These are phyloP conservation scores for Plasmodium adleri DNA, from an alignment of 169 alveolate species.

Conservation along the genomic window DNA sequence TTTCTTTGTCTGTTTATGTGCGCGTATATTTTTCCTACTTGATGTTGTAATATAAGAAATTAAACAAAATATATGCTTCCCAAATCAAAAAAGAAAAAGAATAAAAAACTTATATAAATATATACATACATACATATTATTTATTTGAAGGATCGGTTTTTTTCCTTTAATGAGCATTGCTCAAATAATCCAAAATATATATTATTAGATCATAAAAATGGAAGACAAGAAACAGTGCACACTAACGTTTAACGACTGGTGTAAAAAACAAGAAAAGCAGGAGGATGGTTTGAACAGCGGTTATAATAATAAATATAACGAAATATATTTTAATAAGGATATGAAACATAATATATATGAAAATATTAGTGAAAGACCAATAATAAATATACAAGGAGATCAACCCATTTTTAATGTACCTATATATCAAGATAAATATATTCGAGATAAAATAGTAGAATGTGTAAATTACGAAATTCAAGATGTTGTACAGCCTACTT, in stretches of 20 bases:
- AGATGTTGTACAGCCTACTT: constrained; percentile 87
- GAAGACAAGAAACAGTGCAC: constrained; percentile 38
- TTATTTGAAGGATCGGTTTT: too few relatives aligned
- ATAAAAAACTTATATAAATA: too few relatives aligned
- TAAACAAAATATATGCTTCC: too few relatives aligned
- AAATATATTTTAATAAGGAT: constrained; percentile 11
- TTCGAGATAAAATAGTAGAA: constrained; percentile 88
- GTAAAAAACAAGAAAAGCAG: constrained; percentile 6
- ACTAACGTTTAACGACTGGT: constrained; percentile 45
- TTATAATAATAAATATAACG: not conserved
- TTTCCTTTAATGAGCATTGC: too few relatives aligned
- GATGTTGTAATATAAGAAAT: too few relatives aligned
- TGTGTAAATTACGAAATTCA: constrained; percentile 86
- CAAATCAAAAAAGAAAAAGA: too few relatives aligned
- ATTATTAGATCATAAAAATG: not conserved
- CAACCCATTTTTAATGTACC: constrained; percentile 90
- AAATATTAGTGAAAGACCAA: constrained; percentile 78
- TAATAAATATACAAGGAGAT: constrained; percentile 87
- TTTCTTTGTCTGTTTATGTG: too few relatives aligned
- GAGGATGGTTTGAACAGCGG: not conserved
- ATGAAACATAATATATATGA: constrained; percentile 42
- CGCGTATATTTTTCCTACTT: too few relatives aligned
- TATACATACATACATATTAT: too few relatives aligned
- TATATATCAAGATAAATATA: constrained; percentile 88
- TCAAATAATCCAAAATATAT: not conserved